phyloP scores from a whole-genome alignment of 2,329 filamentous ascomycete genomes.

The Colletotrichum camelliae region DNA sequence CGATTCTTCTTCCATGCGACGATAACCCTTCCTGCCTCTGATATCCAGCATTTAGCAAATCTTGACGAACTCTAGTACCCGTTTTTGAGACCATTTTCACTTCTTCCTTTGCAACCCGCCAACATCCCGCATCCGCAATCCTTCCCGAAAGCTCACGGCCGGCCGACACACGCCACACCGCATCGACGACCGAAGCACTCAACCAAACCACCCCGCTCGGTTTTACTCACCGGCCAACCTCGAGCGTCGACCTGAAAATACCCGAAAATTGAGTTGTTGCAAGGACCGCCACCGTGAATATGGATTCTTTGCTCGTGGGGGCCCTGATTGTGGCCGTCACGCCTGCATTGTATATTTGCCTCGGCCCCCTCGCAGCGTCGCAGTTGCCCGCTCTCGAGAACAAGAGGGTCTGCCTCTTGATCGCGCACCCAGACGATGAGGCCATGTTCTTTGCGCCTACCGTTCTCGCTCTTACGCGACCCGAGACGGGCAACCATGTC shows the following conservation, averaged over 20 bases:
- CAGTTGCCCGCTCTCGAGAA: slow-evolving; percentile 73
- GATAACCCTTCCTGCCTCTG: background rate
- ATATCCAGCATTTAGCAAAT: background rate
- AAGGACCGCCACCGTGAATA: slow-evolving; percentile 12
- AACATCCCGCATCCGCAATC: background rate
- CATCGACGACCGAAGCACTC: background rate
- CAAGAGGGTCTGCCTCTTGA: slow-evolving; percentile 90
- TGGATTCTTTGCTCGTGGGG: slow-evolving; percentile 26
- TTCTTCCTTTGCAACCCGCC: background rate
- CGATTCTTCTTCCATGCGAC: background rate
- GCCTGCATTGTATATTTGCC: slow-evolving; percentile 59
- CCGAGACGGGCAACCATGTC: slow-evolving; percentile 84
- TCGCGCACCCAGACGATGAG: slow-evolving; percentile 97
- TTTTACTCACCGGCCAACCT: background rate
- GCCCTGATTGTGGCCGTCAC: slow-evolving; percentile 40
- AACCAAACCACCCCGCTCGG: slow-evolving; percentile 3
- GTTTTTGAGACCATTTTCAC: background rate
- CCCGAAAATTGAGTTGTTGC: background rate
- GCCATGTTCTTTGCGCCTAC: slow-evolving; percentile 99
- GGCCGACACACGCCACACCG: slow-evolving; percentile 4
- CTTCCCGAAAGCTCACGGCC: background rate
- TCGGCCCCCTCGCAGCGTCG: slow-evolving; percentile 48
- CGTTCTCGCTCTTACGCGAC: slow-evolving; percentile 81
- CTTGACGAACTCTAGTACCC: background rate
- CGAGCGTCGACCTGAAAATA: background rate